These are phyloP conservation scores for Suillus americanus DNA, from an alignment of 768 basidiomycete species.

Conservation along the genomic window DNA sequence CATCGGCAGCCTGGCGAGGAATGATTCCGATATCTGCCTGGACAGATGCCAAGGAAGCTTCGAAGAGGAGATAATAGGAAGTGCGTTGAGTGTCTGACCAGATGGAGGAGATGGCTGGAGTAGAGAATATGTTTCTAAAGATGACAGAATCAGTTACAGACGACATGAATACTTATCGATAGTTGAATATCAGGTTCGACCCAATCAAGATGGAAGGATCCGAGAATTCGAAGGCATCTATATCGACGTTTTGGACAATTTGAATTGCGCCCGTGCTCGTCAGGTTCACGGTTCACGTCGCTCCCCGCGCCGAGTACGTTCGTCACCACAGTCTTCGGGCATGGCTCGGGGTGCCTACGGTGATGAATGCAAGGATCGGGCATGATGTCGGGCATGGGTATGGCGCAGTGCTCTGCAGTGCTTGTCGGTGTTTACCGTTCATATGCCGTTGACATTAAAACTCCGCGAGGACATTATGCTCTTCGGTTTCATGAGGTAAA, in stretches of 20 bases:
- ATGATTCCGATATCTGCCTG: constrained; percentile 41
- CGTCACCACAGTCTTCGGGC: not conserved
- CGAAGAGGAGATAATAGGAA: constrained; percentile 27
- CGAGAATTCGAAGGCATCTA: not conserved
- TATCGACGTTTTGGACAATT: not conserved
- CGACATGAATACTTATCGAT: constrained; percentile 21
- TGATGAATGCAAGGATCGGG: not conserved
- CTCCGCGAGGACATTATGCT: not conserved
- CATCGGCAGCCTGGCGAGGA: constrained; percentile 36
- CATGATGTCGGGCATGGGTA: not conserved
- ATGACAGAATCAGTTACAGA: constrained; percentile 37
- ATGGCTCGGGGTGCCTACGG: not conserved
- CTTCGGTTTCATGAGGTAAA: not conserved
- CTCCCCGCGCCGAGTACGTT: not conserved
- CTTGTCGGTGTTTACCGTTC: not conserved
- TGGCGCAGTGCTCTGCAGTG: not conserved
- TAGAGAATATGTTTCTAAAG: constrained; percentile 43
- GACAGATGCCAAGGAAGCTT: constrained; percentile 34
- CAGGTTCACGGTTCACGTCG: not conserved
- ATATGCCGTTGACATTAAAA: not conserved
- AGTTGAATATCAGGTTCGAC: too few relatives aligned
- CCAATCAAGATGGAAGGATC: not conserved
- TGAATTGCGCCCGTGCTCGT: not conserved
- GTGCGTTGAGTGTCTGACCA: constrained; percentile 39
- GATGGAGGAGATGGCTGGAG: constrained; percentile 34